phyloP scores from a whole-genome alignment of 1,284 basidiomycete species.

The Lignosus rhinocerotis region DNA sequence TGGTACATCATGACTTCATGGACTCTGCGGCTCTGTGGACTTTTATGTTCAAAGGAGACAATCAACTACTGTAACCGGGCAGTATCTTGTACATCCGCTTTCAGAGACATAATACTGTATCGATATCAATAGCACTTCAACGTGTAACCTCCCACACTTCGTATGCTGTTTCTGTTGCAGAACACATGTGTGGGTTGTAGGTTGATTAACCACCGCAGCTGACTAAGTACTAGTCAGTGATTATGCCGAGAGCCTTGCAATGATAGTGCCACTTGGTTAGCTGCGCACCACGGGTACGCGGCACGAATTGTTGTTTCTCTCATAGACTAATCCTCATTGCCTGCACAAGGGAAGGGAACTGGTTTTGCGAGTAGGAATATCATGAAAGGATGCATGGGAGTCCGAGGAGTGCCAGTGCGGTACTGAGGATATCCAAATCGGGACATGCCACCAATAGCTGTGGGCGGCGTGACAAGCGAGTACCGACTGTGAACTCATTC shows the following conservation, averaged over 20 bases:
- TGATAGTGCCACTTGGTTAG: too few relatives aligned
- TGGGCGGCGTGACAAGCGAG: conserved; percentile 8
- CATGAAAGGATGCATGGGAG: not conserved
- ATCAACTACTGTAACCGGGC: conserved; percentile 7
- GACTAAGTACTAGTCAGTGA: too few relatives aligned
- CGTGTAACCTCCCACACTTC: not conserved
- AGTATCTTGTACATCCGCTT: not conserved
- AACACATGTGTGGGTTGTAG: not conserved
- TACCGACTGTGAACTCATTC: conserved; percentile 10
- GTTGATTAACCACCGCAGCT: not conserved
- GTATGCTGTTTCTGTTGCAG: too few relatives aligned
- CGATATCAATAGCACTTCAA: conserved; percentile 2
- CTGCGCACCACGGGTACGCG: too few relatives aligned
- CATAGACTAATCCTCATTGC: too few relatives aligned
- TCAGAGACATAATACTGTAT: conserved; percentile 4
- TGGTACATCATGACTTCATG: conserved; percentile 96
- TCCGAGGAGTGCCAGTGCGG: too few relatives aligned
- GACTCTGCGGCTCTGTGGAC: conserved; percentile 81
- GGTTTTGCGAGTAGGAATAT: too few relatives aligned
- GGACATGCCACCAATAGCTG: not conserved
- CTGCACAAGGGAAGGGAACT: too few relatives aligned
- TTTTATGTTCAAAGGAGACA: conserved; percentile 60
- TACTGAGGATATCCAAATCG: not conserved
- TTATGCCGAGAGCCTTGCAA: too few relatives aligned
- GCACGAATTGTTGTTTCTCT: too few relatives aligned